These are phyloP conservation scores for Fulvia fulva DNA, from an alignment of 2,329 filamentous ascomycete genomes.

Conservation along the genomic window DNA sequence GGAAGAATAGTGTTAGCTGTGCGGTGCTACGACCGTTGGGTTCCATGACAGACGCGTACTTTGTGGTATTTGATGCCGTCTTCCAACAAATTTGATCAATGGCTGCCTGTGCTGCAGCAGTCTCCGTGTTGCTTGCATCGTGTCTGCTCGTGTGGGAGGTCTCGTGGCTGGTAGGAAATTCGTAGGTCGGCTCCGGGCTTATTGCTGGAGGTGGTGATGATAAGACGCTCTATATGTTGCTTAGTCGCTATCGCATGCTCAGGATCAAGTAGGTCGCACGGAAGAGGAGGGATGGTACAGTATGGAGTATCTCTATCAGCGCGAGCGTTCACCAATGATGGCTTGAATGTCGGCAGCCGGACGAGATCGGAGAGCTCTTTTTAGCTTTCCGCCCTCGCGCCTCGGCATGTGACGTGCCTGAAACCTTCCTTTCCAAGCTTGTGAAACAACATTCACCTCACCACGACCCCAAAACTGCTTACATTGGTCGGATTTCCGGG, in stretches of 20 bases:
- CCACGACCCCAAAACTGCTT: not conserved
- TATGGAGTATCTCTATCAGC: not conserved
- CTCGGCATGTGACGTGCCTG: not conserved
- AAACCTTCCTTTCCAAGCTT: not conserved
- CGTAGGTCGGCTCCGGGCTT: not conserved
- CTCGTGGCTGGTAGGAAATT: not conserved
- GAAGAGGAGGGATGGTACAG: too few species aligned
- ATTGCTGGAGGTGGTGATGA: not conserved
- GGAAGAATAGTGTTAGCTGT: slow-evolving; percentile 15
- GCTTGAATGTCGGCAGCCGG: not conserved
- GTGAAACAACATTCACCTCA: not conserved
- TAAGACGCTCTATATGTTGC: not conserved
- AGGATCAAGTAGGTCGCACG: too few species aligned
- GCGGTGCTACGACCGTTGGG: slow-evolving; percentile 16
- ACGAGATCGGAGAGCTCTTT: not conserved
- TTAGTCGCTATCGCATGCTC: not conserved
- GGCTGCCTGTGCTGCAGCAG: slow-evolving; percentile 48
- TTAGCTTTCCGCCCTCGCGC: not conserved
- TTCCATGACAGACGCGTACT: slow-evolving; percentile 32
- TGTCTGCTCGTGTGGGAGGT: slow-evolving; percentile 11
- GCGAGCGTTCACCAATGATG: not conserved
- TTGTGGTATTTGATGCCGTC: slow-evolving; percentile 42
- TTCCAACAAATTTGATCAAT: slow-evolving; percentile 51
- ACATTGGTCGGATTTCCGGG: not conserved
- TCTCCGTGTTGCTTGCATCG: slow-evolving; percentile 45